Conservation (phyloP, 1,284 basidiomycete genomes). For the Moesziomyces sp. region DNA sequence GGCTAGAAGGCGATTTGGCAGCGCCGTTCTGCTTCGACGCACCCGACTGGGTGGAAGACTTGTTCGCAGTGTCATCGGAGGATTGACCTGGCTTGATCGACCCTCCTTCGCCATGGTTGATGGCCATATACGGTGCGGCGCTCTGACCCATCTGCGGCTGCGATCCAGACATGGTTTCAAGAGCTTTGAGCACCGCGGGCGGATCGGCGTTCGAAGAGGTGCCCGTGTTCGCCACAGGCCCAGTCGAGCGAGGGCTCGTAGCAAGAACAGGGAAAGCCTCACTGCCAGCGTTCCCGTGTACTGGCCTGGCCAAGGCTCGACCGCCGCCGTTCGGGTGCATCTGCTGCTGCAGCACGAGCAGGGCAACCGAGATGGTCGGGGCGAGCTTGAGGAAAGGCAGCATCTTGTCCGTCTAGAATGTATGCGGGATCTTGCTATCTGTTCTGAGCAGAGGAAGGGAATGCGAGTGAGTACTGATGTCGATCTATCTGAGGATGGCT, state of each 20-base stretch:
- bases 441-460: slow-evolving; percentile 5
- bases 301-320: slow-evolving; percentile 17
- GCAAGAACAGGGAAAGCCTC: not conserved
- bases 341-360: slow-evolving; percentile 15
- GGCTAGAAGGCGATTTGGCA: too few relatives aligned
- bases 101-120: slow-evolving; percentile 32
- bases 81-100: slow-evolving; percentile 3
- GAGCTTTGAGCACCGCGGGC: slow-evolving; percentile 26
- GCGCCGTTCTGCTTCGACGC: not conserved
- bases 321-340: slow-evolving; percentile 2
- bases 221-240: not conserved
- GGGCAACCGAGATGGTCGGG: slow-evolving; percentile 10
- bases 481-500: not conserved
- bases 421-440: not conserved
- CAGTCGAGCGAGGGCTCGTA: not conserved
- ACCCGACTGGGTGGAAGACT: not conserved
- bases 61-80: not conserved
- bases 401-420: slow-evolving; percentile 17
- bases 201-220: slow-evolving; percentile 2
- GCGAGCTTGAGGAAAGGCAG: slow-evolving; percentile 15
- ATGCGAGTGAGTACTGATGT: slow-evolving; percentile 1
- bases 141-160: slow-evolving; percentile 4
- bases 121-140: slow-evolving; percentile 4
- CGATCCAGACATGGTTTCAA: slow-evolving; percentile 12
- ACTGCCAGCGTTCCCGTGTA: not conserved